Evolutionary conservation across 306 rosid genomes (phyloP).

Genomic region (Chamaecrista fasciculata): DNA sequence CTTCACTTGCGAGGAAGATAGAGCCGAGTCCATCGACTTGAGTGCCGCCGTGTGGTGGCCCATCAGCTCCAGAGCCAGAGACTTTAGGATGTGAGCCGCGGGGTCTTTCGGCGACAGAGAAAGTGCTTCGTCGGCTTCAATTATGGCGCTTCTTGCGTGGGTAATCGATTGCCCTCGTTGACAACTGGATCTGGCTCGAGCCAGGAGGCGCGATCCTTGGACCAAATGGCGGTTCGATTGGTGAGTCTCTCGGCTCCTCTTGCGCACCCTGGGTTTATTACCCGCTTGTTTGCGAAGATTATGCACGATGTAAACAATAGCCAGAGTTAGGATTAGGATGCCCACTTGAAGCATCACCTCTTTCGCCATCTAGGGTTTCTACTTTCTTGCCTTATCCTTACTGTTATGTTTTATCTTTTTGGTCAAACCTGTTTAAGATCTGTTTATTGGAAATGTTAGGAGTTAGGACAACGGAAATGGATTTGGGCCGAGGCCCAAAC

Average conservation of each 20-base stretch:
- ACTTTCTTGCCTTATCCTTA: background rate
- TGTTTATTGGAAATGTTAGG: background rate
- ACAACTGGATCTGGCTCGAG: constrained; percentile 47
- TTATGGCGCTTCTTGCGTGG: constrained; percentile 56
- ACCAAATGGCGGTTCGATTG: constrained; percentile 46
- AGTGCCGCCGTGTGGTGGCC: constrained; percentile 48
- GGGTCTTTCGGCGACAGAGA: constrained; percentile 53
- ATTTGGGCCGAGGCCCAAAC: background rate
- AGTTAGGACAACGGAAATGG: background rate
- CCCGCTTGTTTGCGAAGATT: constrained; percentile 19
- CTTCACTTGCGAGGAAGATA: constrained; percentile 48
- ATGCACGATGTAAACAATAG: constrained; percentile 27
- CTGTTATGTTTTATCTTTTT: no score
- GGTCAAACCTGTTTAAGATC: background rate
- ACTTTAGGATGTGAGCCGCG: constrained; percentile 52
- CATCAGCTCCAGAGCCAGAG: constrained; percentile 42
- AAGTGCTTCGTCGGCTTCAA: constrained; percentile 51
- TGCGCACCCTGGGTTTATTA: constrained; percentile 34
- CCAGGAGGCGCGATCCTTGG: constrained; percentile 49
- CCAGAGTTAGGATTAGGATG: constrained; percentile 31
- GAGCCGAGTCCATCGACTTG: constrained; percentile 42
- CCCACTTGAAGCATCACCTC: constrained; percentile 36
- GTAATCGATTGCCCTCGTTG: constrained; percentile 27
- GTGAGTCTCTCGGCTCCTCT: constrained; percentile 33
- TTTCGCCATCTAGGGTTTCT: constrained; percentile 25